Conservation (phyloP, 306 rosid genomes). For the Fragaria ananassa region DNA sequence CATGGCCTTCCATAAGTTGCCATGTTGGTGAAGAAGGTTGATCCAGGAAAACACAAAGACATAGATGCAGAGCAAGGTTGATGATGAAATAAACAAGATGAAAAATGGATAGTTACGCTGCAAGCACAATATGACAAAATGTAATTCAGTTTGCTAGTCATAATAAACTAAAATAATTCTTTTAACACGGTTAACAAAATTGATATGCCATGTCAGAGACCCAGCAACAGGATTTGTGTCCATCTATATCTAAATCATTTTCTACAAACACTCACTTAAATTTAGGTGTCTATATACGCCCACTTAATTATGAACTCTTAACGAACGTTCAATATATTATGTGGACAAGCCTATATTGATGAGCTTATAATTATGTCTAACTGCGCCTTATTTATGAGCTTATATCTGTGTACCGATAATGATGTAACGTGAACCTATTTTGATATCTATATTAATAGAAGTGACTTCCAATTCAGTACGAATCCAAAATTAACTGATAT, state of each 20-base stretch:
- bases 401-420: too few relatives aligned
- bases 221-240: too few relatives aligned
- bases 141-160: conserved; percentile 18
- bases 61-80: conserved; percentile 67
- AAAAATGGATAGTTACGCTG: conserved; percentile 93
- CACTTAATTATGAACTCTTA: background rate
- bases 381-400: background rate
- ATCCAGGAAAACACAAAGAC: conserved; percentile 81
- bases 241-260: background rate
- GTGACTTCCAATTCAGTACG: background rate
- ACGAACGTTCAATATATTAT: background rate
- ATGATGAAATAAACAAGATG: conserved; percentile 66
- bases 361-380: background rate
- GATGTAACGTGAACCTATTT: too few relatives aligned
- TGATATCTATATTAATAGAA: too few relatives aligned
- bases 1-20: conserved; percentile 44
- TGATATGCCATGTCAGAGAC: background rate
- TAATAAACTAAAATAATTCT: background rate
- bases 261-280: background rate
- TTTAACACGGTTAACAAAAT: background rate
- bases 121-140: conserved; percentile 27
- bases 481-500: background rate
- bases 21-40: conserved; percentile 50
- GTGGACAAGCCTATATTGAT: background rate
- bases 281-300: background rate